phyloP scores from a whole-genome alignment of 1,139 yeast species.

The Yamadazyma membranifaciens region DNA sequence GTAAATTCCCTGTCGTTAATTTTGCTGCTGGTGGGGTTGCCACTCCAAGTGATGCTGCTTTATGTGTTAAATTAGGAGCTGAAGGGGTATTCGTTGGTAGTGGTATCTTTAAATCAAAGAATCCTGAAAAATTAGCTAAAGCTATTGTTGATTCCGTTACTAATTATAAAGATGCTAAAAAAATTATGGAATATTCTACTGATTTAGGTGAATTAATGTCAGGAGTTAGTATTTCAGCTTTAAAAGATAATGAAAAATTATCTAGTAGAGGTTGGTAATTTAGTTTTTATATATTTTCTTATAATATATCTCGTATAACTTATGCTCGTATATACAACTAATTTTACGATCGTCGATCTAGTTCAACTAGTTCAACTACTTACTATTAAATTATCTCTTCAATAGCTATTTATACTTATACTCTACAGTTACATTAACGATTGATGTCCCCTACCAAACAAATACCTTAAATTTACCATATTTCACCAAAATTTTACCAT shows the following conservation, averaged over 20 bases:
- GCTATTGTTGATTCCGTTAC: conserved; percentile 85
- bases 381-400: no score
- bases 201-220: conserved; percentile 78
- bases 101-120: conserved; percentile 75
- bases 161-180: conserved; percentile 62
- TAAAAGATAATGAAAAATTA: conserved; percentile 47
- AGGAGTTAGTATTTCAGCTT: conserved; percentile 58
- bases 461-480: no score
- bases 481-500: background rate
- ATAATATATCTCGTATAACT: no score
- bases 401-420: no score
- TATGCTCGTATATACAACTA: no score
- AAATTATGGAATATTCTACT: conserved; percentile 68
- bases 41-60: conserved; percentile 86
- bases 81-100: conserved; percentile 93
- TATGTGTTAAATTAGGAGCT: conserved; percentile 88
- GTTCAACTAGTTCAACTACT: no score
- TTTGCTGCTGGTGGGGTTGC: conserved; percentile 93
- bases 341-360: no score
- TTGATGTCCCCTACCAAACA: background rate
- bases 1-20: conserved; percentile 79
- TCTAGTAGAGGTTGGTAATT: conserved; percentile 54
- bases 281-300: no score
- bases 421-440: no score
- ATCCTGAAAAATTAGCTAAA: conserved; percentile 74